Evolutionary conservation across 345 rosid species (phyloP), one percentile per base, ranked within the genome.

Genomic region (Sisymbrium altissimum): DNA sequence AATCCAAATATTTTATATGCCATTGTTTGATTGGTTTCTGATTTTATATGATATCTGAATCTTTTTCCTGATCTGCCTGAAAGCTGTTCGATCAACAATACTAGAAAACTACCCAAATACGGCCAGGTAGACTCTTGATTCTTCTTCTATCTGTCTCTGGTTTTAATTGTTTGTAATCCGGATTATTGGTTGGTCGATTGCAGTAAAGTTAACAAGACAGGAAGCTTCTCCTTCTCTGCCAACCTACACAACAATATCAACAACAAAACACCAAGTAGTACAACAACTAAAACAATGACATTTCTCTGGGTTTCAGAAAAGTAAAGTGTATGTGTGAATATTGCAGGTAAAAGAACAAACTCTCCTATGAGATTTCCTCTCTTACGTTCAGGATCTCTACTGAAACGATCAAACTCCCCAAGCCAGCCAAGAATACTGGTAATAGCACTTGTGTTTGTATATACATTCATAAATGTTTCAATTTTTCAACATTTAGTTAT

Each of bases 331-430:
- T 61, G 73, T 64, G 54, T 59, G 41, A 44, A 27, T 44, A 7
- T 60, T 30, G 23, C 80, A 93, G 97, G 71, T 71, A 84, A 79
- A 75, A 69, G 78, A 74, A 14, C 87, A 40, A 41, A 75, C 33
- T 86, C 98, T 66, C 92, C 93, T 4, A 73, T 72, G 43, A 83
- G 76, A 3, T 81, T 79, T 71, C 84, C 86, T 25, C 76, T 86
- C 63, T 52, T 74, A 12, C 82, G 77, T 35, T 78, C 86, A 3
- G 84, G 83, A 39, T 86, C 95, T 64, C 54, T 77, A 68, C 76
- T 80, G 6, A 82, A 73, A 68, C 83, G 92, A 76, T 80, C 88
- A 70, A 66, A 72, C 69, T 83, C 89, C 72, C 89, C 91, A 27
- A 79, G 50, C 77, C 55, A 66, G 40, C 40, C 80, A 56, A 60